These are phyloP conservation scores for Emergomyces pasteurianus DNA, from an alignment of 2,329 filamentous ascomycete species.

Conservation along the genomic window DNA sequence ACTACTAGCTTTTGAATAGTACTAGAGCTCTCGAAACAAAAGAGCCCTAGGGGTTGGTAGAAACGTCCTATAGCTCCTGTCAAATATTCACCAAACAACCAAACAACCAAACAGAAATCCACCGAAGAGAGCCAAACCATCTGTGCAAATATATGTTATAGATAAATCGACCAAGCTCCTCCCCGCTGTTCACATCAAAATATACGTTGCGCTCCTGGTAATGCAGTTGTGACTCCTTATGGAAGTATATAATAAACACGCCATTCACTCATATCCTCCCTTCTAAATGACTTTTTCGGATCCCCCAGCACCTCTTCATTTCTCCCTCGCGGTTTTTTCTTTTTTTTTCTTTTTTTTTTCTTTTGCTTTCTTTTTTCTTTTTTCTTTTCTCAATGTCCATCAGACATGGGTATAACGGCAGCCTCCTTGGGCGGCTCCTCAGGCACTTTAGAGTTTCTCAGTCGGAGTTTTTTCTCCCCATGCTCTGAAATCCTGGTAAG, in stretches of 20 bases:
- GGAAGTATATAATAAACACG: background rate
- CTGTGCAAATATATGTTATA: background rate
- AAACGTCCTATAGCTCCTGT: background rate
- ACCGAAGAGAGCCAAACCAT: background rate
- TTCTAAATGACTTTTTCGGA: background rate
- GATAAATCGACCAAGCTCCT: background rate
- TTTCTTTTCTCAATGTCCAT: background rate
- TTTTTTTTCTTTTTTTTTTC: background rate
- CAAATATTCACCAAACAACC: background rate
- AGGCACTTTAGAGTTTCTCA: conserved; percentile 12
- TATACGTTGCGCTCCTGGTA: background rate
- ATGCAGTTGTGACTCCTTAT: background rate
- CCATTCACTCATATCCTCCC: background rate
- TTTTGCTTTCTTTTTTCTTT: background rate
- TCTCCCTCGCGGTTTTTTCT: too few species aligned
- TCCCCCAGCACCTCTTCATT: background rate
- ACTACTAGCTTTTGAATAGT: too few species aligned
- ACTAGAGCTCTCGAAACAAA: too few species aligned
- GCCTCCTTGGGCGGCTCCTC: background rate
- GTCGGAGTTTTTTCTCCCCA: conserved; percentile 38
- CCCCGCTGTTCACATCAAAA: background rate
- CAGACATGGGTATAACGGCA: background rate
- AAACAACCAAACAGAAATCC: background rate
- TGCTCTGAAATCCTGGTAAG: conserved; percentile 50
- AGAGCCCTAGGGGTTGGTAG: background rate